These are phyloP conservation scores for Pseudozyma sp. DNA, from an alignment of 1,284 basidiomycete genomes.

Conservation along the genomic window DNA sequence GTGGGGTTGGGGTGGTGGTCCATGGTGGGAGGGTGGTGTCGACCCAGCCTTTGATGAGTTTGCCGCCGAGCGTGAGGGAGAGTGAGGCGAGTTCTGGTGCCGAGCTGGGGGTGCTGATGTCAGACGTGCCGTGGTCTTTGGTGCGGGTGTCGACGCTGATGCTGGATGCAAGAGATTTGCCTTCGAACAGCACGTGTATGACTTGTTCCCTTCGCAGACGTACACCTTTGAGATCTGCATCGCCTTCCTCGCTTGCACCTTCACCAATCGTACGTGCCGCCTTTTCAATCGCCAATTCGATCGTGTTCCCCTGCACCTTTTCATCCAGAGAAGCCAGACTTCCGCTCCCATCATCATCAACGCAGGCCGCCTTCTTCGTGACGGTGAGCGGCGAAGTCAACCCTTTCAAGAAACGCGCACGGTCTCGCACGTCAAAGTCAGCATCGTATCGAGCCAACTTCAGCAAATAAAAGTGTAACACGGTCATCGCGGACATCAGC, in stretches of 20 bases:
- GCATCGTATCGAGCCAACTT: slow-evolving; percentile 57
- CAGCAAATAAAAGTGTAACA: slow-evolving; percentile 55
- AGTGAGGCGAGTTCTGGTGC: slow-evolving; percentile 34
- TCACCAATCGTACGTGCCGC: slow-evolving; percentile 31
- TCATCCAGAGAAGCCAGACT: background rate
- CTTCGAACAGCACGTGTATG: slow-evolving; percentile 55
- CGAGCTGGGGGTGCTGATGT: background rate
- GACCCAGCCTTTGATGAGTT: slow-evolving; percentile 52
- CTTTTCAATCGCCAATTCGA: slow-evolving; percentile 16
- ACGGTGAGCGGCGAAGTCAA: slow-evolving; percentile 45
- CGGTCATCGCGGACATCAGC: slow-evolving; percentile 24
- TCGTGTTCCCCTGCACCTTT: slow-evolving; percentile 15
- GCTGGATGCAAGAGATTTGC: slow-evolving; percentile 5
- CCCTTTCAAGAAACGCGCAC: slow-evolving; percentile 59
- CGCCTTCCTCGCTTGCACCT: slow-evolving; percentile 27
- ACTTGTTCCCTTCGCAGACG: slow-evolving; percentile 56
- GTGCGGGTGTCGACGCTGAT: background rate
- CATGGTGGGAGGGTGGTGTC: slow-evolving; percentile 38
- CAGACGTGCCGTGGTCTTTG: background rate
- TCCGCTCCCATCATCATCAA: background rate
- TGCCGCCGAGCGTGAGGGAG: slow-evolving; percentile 42
- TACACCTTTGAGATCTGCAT: slow-evolving; percentile 48
- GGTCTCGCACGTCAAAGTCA: slow-evolving; percentile 61
- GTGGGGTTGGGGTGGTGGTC: slow-evolving; percentile 29
- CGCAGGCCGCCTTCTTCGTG: background rate